Percentiles rank a stretch among this genome's conserved stretches.
phyloP scores from a whole-genome alignment of 2,329 filamentous ascomycete species.

The Lasiodiplodia sp. region DNA sequence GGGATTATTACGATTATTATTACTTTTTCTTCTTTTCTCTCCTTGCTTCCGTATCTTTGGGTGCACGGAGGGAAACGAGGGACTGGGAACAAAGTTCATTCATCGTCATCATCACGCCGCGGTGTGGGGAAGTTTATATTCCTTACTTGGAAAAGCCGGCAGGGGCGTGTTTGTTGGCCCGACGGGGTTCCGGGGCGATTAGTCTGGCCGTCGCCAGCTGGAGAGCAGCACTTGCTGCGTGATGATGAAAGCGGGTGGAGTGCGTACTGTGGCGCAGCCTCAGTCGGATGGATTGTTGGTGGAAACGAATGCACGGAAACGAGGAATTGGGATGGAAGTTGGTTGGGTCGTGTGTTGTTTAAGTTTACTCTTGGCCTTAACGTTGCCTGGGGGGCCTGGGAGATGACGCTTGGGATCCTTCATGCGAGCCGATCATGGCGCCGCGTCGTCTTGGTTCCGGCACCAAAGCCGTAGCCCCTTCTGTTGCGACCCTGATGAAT shows the following conservation, averaged over 20 bases:
- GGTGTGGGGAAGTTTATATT: neutral
- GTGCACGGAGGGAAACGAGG: too few species aligned
- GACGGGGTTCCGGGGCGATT: neutral
- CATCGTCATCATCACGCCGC: neutral
- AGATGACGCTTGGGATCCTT: constrained; percentile 23
- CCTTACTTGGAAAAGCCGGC: neutral
- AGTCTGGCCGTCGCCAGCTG: neutral
- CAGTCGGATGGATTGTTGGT: neutral
- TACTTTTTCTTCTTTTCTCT: too few species aligned
- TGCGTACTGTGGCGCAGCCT: neutral
- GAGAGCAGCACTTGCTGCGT: neutral
- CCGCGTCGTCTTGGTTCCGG: neutral
- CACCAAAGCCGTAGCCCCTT: neutral
- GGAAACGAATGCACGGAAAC: neutral
- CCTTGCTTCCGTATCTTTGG: too few species aligned
- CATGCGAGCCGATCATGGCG: neutral
- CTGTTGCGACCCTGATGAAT: constrained; percentile 7
- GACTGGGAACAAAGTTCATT: too few species aligned
- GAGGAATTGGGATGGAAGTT: neutral
- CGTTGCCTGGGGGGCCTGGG: constrained; percentile 6
- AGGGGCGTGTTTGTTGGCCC: neutral
- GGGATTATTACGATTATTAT: too few species aligned
- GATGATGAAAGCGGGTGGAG: neutral
- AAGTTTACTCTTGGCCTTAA: neutral
- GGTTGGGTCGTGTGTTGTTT: neutral